Conservation (phyloP, 2,329 filamentous ascomycete genomes). For the Aureobasidium sp. region DNA sequence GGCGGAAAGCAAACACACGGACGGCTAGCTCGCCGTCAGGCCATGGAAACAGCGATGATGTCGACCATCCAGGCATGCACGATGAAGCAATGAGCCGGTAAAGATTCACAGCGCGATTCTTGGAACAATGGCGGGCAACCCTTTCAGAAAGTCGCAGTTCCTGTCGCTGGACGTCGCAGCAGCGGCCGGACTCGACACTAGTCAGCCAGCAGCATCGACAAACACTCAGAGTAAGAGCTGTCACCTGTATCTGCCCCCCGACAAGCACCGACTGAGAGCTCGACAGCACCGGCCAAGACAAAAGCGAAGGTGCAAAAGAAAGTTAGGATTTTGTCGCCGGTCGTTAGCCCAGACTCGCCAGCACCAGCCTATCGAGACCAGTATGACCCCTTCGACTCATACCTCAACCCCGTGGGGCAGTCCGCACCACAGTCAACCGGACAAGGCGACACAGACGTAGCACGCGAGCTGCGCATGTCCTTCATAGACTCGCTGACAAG, state of each 20-base stretch:
- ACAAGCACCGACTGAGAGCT: neutral
- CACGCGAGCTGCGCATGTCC: conserved; percentile 5
- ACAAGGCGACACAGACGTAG: neutral
- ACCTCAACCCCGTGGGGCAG: conserved; percentile 2
- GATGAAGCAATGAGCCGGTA: conserved; percentile 10
- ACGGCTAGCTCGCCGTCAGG: neutral
- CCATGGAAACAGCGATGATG: neutral
- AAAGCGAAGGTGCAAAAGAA: conserved; percentile 11
- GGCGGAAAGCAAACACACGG: conserved; percentile 1
- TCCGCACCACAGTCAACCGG: neutral
- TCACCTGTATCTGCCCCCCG: neutral
- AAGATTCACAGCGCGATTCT: neutral
- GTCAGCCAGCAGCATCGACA: neutral
- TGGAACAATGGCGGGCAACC: conserved; percentile 7
- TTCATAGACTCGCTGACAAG: conserved; percentile 7
- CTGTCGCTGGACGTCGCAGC: conserved; percentile 5
- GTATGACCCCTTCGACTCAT: conserved; percentile 9
- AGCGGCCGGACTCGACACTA: neutral
- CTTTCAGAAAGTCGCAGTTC: conserved; percentile 3
- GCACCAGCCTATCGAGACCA: conserved; percentile 3
- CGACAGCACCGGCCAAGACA: neutral
- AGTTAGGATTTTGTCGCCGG: conserved; percentile 9
- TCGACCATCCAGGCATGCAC: neutral
- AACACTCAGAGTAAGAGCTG: neutral
- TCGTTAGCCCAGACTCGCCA: conserved; percentile 7